Conservation (phyloP, 1,139 yeast species). For the Geotrichum phurueaensis region DNA sequence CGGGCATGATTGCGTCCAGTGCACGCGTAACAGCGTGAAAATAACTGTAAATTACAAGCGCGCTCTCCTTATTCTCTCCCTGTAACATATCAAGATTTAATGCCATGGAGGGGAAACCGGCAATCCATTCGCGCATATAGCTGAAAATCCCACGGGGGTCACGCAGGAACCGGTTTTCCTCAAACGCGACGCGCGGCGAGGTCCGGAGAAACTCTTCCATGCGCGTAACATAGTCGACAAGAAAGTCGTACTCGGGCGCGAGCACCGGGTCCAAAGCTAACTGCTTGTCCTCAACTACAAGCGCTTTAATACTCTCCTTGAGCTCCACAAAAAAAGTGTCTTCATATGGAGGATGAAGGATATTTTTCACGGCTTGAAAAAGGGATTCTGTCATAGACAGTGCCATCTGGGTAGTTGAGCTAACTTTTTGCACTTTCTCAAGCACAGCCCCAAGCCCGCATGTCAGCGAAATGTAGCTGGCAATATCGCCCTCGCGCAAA, state of each 20-base stretch:
- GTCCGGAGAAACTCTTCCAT: slow-evolving; percentile 21
- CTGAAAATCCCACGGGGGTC: slow-evolving; percentile 20
- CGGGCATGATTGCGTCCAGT: slow-evolving; percentile 38
- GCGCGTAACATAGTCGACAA: slow-evolving; percentile 22
- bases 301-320: slow-evolving; percentile 22
- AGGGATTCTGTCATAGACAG: slow-evolving; percentile 32
- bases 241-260: slow-evolving; percentile 21
- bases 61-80: slow-evolving; percentile 9
- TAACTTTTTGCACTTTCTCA: slow-evolving; percentile 26
- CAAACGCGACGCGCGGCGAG: background rate
- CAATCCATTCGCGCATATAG: slow-evolving; percentile 30
- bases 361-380: slow-evolving; percentile 32
- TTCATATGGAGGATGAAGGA: slow-evolving; percentile 38
- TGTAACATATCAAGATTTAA: slow-evolving; percentile 15
- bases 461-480: slow-evolving; percentile 29
- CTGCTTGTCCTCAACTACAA: slow-evolving; percentile 10
- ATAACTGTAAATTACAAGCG: slow-evolving; percentile 32
- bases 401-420: slow-evolving; percentile 28
- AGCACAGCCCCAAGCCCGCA: slow-evolving; percentile 33
- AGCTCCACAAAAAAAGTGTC: slow-evolving; percentile 34
- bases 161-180: background rate
- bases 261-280: slow-evolving; percentile 5
- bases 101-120: slow-evolving; percentile 30
- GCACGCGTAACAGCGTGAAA: slow-evolving; percentile 35
- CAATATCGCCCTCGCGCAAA: slow-evolving; percentile 29